Conservation (phyloP, 129 eudicot genomes). For the Lactuca sativa region DNA sequence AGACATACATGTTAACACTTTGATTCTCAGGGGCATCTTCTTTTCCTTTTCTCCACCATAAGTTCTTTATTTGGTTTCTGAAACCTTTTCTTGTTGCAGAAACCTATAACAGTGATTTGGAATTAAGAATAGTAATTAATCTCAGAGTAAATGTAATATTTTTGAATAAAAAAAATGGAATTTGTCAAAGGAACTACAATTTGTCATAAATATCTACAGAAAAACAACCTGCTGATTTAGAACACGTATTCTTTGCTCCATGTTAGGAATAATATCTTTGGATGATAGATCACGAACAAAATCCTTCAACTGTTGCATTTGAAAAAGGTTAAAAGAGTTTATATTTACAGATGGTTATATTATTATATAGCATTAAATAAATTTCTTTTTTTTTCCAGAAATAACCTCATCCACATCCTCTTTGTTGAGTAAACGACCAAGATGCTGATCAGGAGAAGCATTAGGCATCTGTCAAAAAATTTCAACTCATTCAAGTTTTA, state of each 20-base stretch:
- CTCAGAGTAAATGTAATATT: no score
- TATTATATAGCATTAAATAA: slow-evolving; percentile 1
- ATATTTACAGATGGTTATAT: slow-evolving; percentile 7
- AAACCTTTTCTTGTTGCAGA: slow-evolving; percentile 97
- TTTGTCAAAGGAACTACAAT: no score
- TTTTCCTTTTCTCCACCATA: slow-evolving; percentile 99
- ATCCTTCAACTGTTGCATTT: slow-evolving; percentile 56
- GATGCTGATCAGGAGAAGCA: slow-evolving; percentile 42
- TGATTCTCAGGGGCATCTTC: slow-evolving; percentile 75
- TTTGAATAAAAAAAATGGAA: no score
- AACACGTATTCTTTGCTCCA: slow-evolving; percentile 85
- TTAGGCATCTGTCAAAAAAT: slow-evolving; percentile 48
- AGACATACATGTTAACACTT: slow-evolving; percentile 65
- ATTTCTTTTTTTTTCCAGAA: slow-evolving; percentile 7
- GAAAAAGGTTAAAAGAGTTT: slow-evolving; percentile 2
- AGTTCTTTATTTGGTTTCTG: slow-evolving; percentile 90
- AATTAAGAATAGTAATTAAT: slow-evolving; percentile 4
- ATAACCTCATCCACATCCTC: slow-evolving; percentile 80
- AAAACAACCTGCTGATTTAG: slow-evolving; percentile 90
- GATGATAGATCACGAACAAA: slow-evolving; percentile 83
- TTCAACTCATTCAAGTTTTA: slow-evolving; percentile 18
- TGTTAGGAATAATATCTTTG: slow-evolving; percentile 85
- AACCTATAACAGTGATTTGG: slow-evolving; percentile 43
- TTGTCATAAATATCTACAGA: neutral
- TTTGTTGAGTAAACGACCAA: slow-evolving; percentile 61